phyloP scores from a whole-genome alignment of 345 rosid species.

The Salix exigua region DNA sequence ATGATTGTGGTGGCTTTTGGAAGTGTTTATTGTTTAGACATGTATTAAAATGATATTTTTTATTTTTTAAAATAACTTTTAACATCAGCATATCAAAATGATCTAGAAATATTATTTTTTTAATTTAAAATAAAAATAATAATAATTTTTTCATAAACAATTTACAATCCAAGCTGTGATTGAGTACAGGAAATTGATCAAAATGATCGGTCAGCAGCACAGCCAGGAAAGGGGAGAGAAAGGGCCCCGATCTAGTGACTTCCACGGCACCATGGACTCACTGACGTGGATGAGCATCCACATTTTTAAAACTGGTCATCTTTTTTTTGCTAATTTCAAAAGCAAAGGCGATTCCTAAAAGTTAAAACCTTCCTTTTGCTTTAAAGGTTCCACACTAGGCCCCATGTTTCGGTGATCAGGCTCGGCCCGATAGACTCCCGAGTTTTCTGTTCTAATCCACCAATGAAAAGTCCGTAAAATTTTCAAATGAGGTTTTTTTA shows the following conservation, averaged over 20 bases:
- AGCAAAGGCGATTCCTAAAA: constrained; percentile 21
- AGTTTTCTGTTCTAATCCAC: too few relatives aligned
- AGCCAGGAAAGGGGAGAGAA: not conserved
- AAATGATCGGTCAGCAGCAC: not conserved
- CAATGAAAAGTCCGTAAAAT: too few relatives aligned
- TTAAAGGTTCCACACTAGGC: constrained; percentile 6
- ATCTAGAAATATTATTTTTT: too few relatives aligned
- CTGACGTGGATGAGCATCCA: constrained; percentile 27
- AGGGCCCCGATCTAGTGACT: constrained; percentile 21
- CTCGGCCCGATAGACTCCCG: not conserved
- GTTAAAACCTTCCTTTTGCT: not conserved
- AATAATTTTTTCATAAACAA: too few relatives aligned
- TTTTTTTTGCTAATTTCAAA: constrained; percentile 10
- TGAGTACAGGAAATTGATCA: not conserved
- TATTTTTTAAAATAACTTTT: too few relatives aligned
- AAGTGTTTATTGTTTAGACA: too few relatives aligned
- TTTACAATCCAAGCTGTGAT: too few relatives aligned
- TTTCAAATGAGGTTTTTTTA: too few relatives aligned
- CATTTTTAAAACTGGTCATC: not conserved
- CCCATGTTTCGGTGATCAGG: not conserved
- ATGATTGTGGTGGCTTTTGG: too few relatives aligned
- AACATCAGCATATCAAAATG: too few relatives aligned
- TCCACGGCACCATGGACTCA: constrained; percentile 19
- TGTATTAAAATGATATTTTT: too few relatives aligned
- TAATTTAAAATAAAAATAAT: too few relatives aligned